phyloP scores from a whole-genome alignment of 2,329 filamentous ascomycete species.

The Penicillium sp. region DNA sequence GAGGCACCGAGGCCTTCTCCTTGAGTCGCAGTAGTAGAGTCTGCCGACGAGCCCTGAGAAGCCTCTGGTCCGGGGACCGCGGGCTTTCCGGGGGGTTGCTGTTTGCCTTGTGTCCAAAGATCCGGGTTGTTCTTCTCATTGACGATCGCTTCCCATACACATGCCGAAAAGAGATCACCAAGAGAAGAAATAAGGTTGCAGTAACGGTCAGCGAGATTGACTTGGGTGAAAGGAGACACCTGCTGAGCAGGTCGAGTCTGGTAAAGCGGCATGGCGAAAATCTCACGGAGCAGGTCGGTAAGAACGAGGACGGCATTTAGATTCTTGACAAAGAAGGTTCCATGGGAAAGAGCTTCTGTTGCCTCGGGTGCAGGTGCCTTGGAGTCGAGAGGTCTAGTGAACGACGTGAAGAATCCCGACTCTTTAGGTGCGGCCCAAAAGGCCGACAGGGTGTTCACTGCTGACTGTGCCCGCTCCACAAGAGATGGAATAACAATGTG shows the following conservation, averaged over 20 bases:
- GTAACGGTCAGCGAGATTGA: constrained; percentile 87
- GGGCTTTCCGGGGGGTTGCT: constrained; percentile 43
- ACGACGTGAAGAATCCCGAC: constrained; percentile 68
- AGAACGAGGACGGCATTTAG: constrained; percentile 75
- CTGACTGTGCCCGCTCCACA: constrained; percentile 69
- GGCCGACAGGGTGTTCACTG: constrained; percentile 67
- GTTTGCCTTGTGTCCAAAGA: constrained; percentile 50
- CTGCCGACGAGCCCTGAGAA: constrained; percentile 20
- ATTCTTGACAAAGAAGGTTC: constrained; percentile 77
- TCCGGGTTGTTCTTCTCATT: constrained; percentile 73
- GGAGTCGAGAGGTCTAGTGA: constrained; percentile 48
- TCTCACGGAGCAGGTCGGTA: constrained; percentile 70
- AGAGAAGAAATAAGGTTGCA: constrained; percentile 70
- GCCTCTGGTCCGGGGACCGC: constrained; percentile 33
- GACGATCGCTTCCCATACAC: constrained; percentile 80
- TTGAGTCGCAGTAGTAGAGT: constrained; percentile 26
- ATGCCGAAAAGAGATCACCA: constrained; percentile 74
- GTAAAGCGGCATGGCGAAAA: constrained; percentile 66
- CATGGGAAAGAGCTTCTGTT: constrained; percentile 52
- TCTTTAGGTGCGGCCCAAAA: constrained; percentile 58
- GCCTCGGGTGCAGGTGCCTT: constrained; percentile 22
- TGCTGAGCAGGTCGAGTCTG: constrained; percentile 62
- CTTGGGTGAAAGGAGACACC: constrained; percentile 65
- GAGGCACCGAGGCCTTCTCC: constrained; percentile 22
- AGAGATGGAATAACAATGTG: constrained; percentile 80